Percentiles rank a stretch among this genome's conserved stretches.
Conservation (phyloP, 2,329 filamentous ascomycete species). For the Cladorrhinum sp. region DNA sequence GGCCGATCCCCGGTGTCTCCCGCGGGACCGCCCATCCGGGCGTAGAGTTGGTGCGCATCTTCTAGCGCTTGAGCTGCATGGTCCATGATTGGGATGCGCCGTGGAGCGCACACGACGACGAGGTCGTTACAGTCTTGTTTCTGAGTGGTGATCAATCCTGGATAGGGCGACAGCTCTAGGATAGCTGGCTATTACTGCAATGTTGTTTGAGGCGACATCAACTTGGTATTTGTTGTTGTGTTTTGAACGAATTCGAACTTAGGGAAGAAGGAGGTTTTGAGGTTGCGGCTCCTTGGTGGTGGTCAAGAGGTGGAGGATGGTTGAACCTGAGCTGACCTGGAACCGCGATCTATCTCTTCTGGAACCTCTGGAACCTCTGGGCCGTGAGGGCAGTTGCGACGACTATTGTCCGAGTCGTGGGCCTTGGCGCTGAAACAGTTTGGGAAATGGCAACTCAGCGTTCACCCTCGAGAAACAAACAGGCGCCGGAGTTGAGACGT, state of each 20-base stretch:
- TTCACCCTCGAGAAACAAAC: background rate
- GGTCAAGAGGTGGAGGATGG: background rate
- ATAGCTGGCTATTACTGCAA: background rate
- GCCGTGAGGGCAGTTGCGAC: background rate
- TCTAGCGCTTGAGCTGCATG: constrained; percentile 28
- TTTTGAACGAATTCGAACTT: background rate
- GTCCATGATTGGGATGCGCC: constrained; percentile 28
- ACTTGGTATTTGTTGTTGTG: constrained; percentile 1
- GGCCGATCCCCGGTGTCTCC: constrained; percentile 38
- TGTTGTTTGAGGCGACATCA: constrained; percentile 12
- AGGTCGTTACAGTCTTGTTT: constrained; percentile 13
- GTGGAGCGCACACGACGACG: constrained; percentile 21
- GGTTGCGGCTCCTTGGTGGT: background rate
- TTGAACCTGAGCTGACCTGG: no score
- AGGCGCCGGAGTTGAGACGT: constrained; percentile 3
- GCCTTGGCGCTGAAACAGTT: constrained; percentile 2
- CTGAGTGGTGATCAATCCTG: background rate
- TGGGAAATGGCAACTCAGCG: background rate
- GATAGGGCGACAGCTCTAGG: background rate
- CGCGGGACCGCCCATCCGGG: constrained; percentile 35
- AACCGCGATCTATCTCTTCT: no score
- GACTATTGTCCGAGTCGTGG: background rate
- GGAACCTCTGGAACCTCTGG: background rate
- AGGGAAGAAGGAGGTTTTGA: background rate
- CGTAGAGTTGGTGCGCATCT: constrained; percentile 41